phyloP scores from a whole-genome alignment of 257 asterid genomes.

The Paraleonurus japonicus region DNA sequence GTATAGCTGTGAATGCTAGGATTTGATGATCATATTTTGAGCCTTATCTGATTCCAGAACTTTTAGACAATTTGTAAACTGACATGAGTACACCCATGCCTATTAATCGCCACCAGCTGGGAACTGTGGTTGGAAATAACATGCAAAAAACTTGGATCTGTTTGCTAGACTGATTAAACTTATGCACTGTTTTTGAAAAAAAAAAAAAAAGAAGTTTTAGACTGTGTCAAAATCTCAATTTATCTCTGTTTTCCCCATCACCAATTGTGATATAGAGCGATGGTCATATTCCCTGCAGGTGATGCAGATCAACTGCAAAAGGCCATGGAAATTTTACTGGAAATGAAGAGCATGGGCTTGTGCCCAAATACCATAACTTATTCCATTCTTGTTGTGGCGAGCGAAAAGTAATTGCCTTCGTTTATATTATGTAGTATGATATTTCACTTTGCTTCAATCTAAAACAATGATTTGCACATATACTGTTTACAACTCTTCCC shows the following conservation, averaged over 20 bases:
- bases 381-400: conserved; percentile 79
- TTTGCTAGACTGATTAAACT: conserved; percentile 11
- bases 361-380: conserved; percentile 88
- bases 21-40: not conserved
- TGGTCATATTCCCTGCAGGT: conserved; percentile 48
- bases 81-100: not conserved
- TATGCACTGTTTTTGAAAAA: not conserved
- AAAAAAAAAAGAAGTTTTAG: not conserved
- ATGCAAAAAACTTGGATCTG: not conserved
- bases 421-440: conserved; percentile 20
- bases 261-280: not conserved
- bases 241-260: conserved; percentile 1
- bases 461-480: conserved; percentile 15
- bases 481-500: conserved; percentile 36
- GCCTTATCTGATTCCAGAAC: not conserved
- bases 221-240: not conserved
- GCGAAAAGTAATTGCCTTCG: conserved; percentile 76
- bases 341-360: conserved; percentile 68
- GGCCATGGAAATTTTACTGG: conserved; percentile 69
- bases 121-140: conserved; percentile 14
- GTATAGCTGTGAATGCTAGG: not conserved
- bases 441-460: conserved; percentile 17
- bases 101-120: not conserved
- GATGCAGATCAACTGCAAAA: conserved; percentile 69
- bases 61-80: not conserved